These are phyloP conservation scores for Ajuga reptans DNA, from an alignment of 305 asterid genomes.

Conservation along the genomic window DNA sequence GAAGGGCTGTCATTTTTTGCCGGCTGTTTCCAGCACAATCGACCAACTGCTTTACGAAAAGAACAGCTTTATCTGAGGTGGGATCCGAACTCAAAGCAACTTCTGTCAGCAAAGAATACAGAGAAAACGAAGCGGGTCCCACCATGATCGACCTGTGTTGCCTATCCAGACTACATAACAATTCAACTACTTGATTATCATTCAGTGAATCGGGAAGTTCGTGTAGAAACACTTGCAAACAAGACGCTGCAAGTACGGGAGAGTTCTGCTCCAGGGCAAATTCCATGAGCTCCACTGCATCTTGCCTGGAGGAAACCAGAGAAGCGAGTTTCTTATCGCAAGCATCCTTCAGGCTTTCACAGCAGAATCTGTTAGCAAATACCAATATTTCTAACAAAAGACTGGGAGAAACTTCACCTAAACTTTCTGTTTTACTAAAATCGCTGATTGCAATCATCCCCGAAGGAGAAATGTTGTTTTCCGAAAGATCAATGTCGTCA, in stretches of 20 bases:
- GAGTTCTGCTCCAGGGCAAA: constrained; percentile 78
- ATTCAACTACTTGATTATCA: constrained; percentile 57
- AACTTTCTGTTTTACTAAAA: constrained; percentile 48
- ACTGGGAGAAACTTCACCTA: constrained; percentile 43
- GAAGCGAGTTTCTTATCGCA: constrained; percentile 82
- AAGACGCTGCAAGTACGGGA: constrained; percentile 78
- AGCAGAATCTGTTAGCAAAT: constrained; percentile 85
- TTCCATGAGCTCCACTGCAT: constrained; percentile 79
- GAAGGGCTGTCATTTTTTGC: constrained; percentile 74
- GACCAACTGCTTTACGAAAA: constrained; percentile 49
- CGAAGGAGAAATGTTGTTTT: constrained; percentile 60
- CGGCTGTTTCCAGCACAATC: constrained; percentile 48
- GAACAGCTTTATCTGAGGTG: constrained; percentile 49
- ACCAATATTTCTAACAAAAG: constrained; percentile 74
- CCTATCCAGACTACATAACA: constrained; percentile 51
- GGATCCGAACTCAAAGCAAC: constrained; percentile 67
- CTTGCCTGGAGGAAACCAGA: constrained; percentile 58
- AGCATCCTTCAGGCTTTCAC: constrained; percentile 76
- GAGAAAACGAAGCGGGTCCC: constrained; percentile 68
- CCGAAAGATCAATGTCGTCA: constrained; percentile 73
- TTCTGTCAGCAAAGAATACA: constrained; percentile 72
- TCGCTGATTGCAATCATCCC: constrained; percentile 58
- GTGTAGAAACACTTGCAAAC: constrained; percentile 74
- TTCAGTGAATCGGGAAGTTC: constrained; percentile 67
- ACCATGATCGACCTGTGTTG: constrained; percentile 60